Conservation (phyloP, 2,329 filamentous ascomycete genomes). For the Colletotrichum kahawae region DNA sequence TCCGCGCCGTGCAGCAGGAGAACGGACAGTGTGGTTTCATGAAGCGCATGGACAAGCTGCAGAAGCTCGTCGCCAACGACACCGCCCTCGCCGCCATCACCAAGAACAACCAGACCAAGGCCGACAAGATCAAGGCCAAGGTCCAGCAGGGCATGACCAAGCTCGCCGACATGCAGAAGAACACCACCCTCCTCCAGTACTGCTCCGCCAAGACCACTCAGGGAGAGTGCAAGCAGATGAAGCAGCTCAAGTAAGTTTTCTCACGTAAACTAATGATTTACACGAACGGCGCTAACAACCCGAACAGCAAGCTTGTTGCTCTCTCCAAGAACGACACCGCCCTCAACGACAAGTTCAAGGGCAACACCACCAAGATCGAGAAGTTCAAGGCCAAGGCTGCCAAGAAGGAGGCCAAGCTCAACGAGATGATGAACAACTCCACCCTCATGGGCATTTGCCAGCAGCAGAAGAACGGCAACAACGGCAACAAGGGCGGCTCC, state of each 20-base stretch:
- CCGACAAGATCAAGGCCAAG: constrained; percentile 29
- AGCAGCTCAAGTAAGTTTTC: background rate
- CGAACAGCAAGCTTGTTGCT: constrained; percentile 5
- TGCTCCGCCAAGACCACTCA: constrained; percentile 4
- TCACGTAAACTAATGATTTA: background rate
- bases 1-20: constrained; percentile 33
- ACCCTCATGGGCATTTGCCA: constrained; percentile 33
- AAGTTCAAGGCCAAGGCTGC: constrained; percentile 34
- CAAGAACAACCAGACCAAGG: constrained; percentile 33
- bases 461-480: constrained; percentile 8
- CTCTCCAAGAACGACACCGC: constrained; percentile 25
- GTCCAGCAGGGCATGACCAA: constrained; percentile 20
- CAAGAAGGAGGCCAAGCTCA: constrained; percentile 17
- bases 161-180: constrained; percentile 13
- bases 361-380: constrained; percentile 38
- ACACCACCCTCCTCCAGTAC: constrained; percentile 12
- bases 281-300: background rate
- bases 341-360: constrained; percentile 35
- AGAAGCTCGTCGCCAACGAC: constrained; percentile 28
- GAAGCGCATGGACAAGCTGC: constrained; percentile 28
- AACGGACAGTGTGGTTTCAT: constrained; percentile 34
- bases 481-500: background rate
- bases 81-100: constrained; percentile 26
- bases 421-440: constrained; percentile 34
- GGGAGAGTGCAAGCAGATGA: constrained; percentile 18